These are phyloP conservation scores for Colletotrichum cordylinicola DNA, from an alignment of 2,329 filamentous ascomycete species.

Conservation along the genomic window DNA sequence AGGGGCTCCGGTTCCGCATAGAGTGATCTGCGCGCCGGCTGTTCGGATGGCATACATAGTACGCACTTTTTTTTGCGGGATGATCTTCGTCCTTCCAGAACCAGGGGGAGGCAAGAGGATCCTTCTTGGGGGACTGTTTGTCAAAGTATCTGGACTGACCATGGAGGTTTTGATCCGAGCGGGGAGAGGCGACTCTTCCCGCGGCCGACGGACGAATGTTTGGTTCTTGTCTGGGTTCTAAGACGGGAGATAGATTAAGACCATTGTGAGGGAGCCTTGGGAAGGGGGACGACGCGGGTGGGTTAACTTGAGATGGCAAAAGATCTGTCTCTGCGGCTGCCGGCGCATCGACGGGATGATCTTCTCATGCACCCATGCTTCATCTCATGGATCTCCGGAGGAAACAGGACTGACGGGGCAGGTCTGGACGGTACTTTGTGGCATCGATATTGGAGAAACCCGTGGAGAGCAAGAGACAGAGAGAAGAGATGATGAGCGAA, in stretches of 20 bases:
- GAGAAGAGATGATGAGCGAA: not conserved
- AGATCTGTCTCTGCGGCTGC: not conserved
- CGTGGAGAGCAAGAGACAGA: not conserved
- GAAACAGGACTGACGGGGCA: not conserved
- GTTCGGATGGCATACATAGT: slow-evolving; percentile 4
- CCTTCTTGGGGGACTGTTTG: not conserved
- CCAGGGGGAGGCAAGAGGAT: not conserved
- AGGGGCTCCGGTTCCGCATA: slow-evolving; percentile 4
- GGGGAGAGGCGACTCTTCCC: not conserved
- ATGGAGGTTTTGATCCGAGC: not conserved
- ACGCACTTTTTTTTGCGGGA: not conserved
- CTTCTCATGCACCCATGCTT: not conserved
- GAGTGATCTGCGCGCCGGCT: slow-evolving; percentile 9
- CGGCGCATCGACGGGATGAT: not conserved
- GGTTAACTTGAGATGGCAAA: not conserved
- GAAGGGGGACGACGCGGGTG: not conserved
- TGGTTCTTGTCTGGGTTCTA: not conserved
- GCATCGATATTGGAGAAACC: not conserved
- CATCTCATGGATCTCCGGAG: not conserved
- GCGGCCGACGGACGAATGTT: no score
- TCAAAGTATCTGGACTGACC: not conserved
- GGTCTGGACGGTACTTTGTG: not conserved
- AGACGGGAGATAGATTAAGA: not conserved
- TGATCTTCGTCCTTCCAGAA: not conserved
- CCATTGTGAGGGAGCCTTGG: not conserved